Base-by-base conservation (phyloP, 208 protist species). In the Leishmania martiniquensis region DNA sequence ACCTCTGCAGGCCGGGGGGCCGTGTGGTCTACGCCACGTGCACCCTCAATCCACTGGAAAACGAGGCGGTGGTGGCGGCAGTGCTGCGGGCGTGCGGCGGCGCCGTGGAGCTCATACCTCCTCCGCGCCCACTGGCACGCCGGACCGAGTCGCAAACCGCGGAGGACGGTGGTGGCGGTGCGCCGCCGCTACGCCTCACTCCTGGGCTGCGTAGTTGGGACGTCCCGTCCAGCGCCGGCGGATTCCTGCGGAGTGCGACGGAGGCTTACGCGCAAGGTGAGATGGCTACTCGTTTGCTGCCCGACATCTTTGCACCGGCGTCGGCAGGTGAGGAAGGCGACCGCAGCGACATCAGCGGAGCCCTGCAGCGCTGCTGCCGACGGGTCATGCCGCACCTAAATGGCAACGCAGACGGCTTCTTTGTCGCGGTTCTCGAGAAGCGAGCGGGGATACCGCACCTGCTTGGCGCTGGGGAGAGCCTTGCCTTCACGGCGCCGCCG, bases 11-110 rank as follows among this genome's bases (percentile, higher is more conserved):
- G n/a, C 70, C 74, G 12, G 93, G 94, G 15, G 98, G 98, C 51
- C 73, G 73, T 29, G 81, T 99, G 3, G 96, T 99, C 15, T 99
- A 99, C 87, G 93, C 94, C 5, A 99, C 98, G 20, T 99, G 98
- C 83, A 98, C 95, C 12, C 78, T 99, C 22, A 99, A 99, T 79
- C 98, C 98, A n/a, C 77, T 99, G 45, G 98, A 99, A 86, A 97
- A 99, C 77, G 98, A 99, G 87, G 97, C 97, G 9, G 97, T 99
- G 6, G 90, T 99, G 39, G 88, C 92, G 29, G 83, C 93, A 29
- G 85, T 95, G 59, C 65, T 98, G 66, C 84, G 80, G 0, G 88
- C 85, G 60, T 78, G 39, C 70, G 73, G 69, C 3, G 87, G 77
- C 17, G 55, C 67, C 17, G 82, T 92, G 69, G 84, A 89, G 77